Percentiles rank a stretch among this genome's conserved stretches.
Conservation (phyloP, 2,329 filamentous ascomycete genomes). For the Cercospora beticola region DNA sequence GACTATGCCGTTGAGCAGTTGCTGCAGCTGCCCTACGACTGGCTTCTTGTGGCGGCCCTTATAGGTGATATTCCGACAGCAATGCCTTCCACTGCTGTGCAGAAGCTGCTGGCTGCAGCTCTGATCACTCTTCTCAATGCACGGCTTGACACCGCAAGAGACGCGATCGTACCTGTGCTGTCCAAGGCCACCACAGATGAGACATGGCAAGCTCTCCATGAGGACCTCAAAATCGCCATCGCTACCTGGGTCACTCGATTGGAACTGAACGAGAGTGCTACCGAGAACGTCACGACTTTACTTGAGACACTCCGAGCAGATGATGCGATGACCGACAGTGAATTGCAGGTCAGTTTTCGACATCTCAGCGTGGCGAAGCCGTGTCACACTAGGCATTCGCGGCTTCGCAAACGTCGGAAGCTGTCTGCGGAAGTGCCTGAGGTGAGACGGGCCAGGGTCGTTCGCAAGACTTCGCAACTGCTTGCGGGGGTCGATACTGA, state of each 20-base stretch:
- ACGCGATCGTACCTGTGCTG: constrained; percentile 25
- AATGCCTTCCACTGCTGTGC: constrained; percentile 13
- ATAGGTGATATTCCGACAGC: constrained; percentile 13
- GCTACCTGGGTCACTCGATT: constrained; percentile 28
- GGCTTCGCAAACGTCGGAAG: constrained; percentile 25
- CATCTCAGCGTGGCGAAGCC: constrained; percentile 20
- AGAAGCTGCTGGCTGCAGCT: constrained; percentile 21
- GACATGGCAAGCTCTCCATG: constrained; percentile 25
- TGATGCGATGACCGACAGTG: constrained; percentile 30
- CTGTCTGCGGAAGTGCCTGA: constrained; percentile 8
- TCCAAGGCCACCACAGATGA: constrained; percentile 12
- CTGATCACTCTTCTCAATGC: constrained; percentile 20
- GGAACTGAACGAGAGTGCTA: constrained; percentile 18
- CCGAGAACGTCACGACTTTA: constrained; percentile 19
- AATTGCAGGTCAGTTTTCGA: constrained; percentile 23
- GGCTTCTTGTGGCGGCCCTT: constrained; percentile 18
- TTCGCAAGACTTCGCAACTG: constrained; percentile 7
- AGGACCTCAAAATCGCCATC: constrained; percentile 31
- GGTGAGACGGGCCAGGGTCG: background rate
- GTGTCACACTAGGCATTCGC: constrained; percentile 1
- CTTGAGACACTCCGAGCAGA: constrained; percentile 24
- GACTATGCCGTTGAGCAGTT: constrained; percentile 19
- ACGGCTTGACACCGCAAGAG: constrained; percentile 5
- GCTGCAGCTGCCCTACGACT: constrained; percentile 16
- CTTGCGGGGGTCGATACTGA: constrained; percentile 23